These are phyloP conservation scores for Babesia ovis DNA, from an alignment of 169 alveolate genomes.

Conservation along the genomic window DNA sequence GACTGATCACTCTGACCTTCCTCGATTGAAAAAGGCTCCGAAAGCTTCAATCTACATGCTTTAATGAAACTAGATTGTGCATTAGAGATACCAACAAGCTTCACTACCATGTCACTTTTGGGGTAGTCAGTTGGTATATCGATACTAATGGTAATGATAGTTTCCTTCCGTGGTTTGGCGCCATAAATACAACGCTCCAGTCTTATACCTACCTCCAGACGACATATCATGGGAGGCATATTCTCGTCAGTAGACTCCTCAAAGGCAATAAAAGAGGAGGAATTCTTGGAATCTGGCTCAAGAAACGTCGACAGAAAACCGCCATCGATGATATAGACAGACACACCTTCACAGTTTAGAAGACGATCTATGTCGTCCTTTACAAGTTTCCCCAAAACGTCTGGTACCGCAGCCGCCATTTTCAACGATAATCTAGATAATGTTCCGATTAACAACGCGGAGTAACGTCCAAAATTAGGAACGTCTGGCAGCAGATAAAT, in stretches of 20 bases:
- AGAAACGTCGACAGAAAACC: slow-evolving; percentile 24
- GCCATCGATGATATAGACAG: slow-evolving; percentile 25
- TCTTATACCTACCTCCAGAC: slow-evolving; percentile 21
- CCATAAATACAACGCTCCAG: slow-evolving; percentile 34
- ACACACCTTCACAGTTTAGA: slow-evolving; percentile 33
- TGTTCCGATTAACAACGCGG: too few relatives aligned
- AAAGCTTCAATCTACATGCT: slow-evolving; percentile 4
- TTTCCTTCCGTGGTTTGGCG: slow-evolving; percentile 27
- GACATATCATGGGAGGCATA: neutral
- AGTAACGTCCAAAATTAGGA: too few relatives aligned
- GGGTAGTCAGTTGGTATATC: slow-evolving; percentile 41
- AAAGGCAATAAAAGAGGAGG: slow-evolving; percentile 16
- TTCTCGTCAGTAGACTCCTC: slow-evolving; percentile 27
- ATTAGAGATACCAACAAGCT: slow-evolving; percentile 29
- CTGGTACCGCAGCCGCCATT: too few relatives aligned
- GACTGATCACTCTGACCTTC: slow-evolving; percentile 1
- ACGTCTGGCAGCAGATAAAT: too few relatives aligned
- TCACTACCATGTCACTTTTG: slow-evolving; percentile 5
- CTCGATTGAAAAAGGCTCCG: neutral
- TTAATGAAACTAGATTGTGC: slow-evolving; percentile 5
- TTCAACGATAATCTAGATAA: too few relatives aligned
- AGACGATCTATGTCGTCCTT: slow-evolving; percentile 25
- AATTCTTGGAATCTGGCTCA: slow-evolving; percentile 19
- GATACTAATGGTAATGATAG: slow-evolving; percentile 27
- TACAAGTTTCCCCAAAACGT: neutral